Evolutionary conservation across 192 early-diverging fungal species (phyloP).

Genomic region (Coemansia sp.): DNA sequence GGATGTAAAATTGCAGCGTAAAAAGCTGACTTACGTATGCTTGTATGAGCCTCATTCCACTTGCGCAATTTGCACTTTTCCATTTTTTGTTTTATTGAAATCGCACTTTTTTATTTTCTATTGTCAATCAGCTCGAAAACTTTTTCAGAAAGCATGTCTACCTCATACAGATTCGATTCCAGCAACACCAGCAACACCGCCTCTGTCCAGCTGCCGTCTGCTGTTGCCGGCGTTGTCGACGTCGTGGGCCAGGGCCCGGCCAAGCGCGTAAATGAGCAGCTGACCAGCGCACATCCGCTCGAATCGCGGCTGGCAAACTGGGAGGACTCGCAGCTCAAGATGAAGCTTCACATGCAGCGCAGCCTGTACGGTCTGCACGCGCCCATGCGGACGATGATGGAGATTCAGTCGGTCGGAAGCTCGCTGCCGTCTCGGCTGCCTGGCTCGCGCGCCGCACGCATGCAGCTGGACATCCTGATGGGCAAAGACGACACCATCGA

Average conservation of each 20-base stretch:
- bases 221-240: conserved; percentile 20
- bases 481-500: conserved; percentile 89
- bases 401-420: conserved; percentile 61
- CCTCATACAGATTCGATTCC: conserved; percentile 39
- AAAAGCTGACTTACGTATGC: neutral
- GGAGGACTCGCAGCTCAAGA: conserved; percentile 78
- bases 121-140: too few relatives aligned
- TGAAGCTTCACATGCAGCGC: conserved; percentile 79
- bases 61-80: too few relatives aligned
- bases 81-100: neutral
- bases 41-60: neutral
- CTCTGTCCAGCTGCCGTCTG: conserved; percentile 29
- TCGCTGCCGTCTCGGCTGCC: conserved; percentile 13
- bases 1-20: neutral
- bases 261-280: conserved; percentile 23
- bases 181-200: conserved; percentile 11
- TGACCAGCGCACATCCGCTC: conserved; percentile 68
- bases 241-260: conserved; percentile 32
- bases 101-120: conserved; percentile 7
- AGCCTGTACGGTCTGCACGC: conserved; percentile 84
- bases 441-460: conserved; percentile 32
- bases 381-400: conserved; percentile 94
- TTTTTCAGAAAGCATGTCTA: conserved; percentile 19
- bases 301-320: conserved; percentile 76
- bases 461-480: conserved; percentile 79